Evolutionary conservation across 2,329 filamentous ascomycete genomes (phyloP).

Genomic region (Karstenula rhodostoma): DNA sequence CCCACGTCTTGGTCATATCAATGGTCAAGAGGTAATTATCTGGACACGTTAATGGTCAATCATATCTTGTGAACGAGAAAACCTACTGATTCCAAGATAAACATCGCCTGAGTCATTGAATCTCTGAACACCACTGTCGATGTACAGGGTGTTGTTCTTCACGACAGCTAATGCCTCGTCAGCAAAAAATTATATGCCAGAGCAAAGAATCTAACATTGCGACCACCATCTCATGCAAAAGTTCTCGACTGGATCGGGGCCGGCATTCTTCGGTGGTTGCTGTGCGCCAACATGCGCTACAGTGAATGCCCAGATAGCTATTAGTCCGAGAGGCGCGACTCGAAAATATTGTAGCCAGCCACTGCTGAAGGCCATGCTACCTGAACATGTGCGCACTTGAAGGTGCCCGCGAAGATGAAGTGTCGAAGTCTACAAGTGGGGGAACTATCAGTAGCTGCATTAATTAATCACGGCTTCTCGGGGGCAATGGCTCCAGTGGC

Average conservation of each 20-base stretch:
- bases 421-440: conserved; percentile 2
- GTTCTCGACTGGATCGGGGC: conserved; percentile 27
- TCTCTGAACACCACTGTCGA: conserved; percentile 35
- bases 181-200: background rate
- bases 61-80: background rate
- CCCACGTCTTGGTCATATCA: conserved; percentile 28
- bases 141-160: conserved; percentile 32
- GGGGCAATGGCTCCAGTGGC: background rate
- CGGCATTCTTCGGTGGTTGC: conserved; percentile 4
- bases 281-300: conserved; percentile 15
- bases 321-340: conserved; percentile 5
- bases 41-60: conserved; percentile 14
- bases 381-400: conserved; percentile 3
- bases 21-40: conserved; percentile 32
- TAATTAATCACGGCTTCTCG: conserved; percentile 7
- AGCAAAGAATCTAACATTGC: conserved; percentile 22
- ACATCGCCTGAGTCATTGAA: conserved; percentile 22
- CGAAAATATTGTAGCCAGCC: conserved; percentile 1
- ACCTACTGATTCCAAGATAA: conserved; percentile 24
- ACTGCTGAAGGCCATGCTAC: conserved; percentile 2
- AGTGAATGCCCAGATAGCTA: conserved; percentile 10
- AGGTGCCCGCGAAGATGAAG: background rate
- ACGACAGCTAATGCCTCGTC: conserved; percentile 25
- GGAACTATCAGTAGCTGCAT: conserved; percentile 10
- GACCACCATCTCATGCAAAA: conserved; percentile 35